Percentiles rank a stretch among this genome's conserved stretches.
phyloP scores from a whole-genome alignment of 257 asterid genomes.

The Fraxinus anomala region DNA sequence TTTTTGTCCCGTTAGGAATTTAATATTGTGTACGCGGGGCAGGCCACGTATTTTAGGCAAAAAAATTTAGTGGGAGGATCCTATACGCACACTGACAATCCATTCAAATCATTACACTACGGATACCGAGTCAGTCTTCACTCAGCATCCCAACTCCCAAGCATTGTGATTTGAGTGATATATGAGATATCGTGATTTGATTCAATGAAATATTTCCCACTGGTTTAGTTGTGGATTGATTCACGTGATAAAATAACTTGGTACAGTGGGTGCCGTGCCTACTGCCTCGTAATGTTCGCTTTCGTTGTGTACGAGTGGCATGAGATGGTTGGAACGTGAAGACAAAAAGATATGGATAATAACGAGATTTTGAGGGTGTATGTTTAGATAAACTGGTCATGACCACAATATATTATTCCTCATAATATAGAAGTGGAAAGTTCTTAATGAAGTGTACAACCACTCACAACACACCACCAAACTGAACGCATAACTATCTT shows the following conservation, averaged over 20 bases:
- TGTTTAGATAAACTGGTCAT: conserved; percentile 19
- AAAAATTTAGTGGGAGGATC: too few relatives aligned
- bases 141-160: too few relatives aligned
- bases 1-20: conserved; percentile 23
- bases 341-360: conserved; percentile 36
- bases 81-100: too few relatives aligned
- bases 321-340: conserved; percentile 32
- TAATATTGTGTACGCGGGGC: background rate
- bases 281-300: conserved; percentile 39
- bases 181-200: too few relatives aligned
- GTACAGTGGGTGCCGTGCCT: conserved; percentile 26
- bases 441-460: conserved; percentile 29
- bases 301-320: conserved; percentile 46
- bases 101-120: too few relatives aligned
- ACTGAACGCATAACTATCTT: conserved; percentile 46
- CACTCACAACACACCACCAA: conserved; percentile 61
- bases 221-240: background rate
- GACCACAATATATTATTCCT: conserved; percentile 24
- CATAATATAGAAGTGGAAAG: background rate
- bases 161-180: too few relatives aligned
- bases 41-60: too few relatives aligned
- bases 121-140: too few relatives aligned
- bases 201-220: too few relatives aligned
- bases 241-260: conserved; percentile 13
- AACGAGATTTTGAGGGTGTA: conserved; percentile 32